Percentiles rank a stretch among this genome's conserved stretches.
Conservation (phyloP, 1,139 yeast genomes). For the Suhomyces bribrorum region DNA sequence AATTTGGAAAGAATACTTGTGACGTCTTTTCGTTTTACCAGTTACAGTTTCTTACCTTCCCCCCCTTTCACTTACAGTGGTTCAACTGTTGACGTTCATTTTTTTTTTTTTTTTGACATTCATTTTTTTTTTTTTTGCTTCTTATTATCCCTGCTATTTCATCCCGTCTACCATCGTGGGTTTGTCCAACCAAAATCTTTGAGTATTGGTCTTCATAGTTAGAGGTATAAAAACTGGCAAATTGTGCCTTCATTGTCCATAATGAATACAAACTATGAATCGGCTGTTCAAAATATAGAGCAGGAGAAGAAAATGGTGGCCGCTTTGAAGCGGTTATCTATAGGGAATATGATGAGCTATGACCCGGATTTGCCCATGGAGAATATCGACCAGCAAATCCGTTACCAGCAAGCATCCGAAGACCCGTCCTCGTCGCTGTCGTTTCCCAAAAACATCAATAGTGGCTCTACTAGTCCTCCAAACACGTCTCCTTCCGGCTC, state of each 20-base stretch:
- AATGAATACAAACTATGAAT: conserved; percentile 21
- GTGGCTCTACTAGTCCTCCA: conserved; percentile 1
- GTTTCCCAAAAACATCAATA: conserved; percentile 1
- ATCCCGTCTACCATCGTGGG: no score
- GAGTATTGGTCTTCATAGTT: background rate
- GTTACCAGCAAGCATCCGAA: conserved; percentile 9
- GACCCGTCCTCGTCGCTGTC: conserved; percentile 4
- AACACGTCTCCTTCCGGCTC: conserved; percentile 1
- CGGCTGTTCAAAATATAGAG: conserved; percentile 52
- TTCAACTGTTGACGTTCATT: background rate
- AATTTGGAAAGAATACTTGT: no score
- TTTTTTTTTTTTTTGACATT: no score
- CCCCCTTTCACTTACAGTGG: no score
- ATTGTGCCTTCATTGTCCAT: background rate
- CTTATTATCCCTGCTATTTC: background rate
- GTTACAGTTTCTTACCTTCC: no score
- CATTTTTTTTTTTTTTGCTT: no score
- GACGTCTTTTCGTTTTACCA: no score
- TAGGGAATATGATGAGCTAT: conserved; percentile 53
- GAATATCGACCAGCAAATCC: conserved; percentile 30
- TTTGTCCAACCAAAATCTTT: no score
- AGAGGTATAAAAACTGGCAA: background rate
- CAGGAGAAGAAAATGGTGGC: conserved; percentile 62
- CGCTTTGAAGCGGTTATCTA: conserved; percentile 55
- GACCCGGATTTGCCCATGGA: conserved; percentile 58